Evolutionary conservation across 305 asterid genomes (phyloP).

Genomic region (Striga hermonthica): DNA sequence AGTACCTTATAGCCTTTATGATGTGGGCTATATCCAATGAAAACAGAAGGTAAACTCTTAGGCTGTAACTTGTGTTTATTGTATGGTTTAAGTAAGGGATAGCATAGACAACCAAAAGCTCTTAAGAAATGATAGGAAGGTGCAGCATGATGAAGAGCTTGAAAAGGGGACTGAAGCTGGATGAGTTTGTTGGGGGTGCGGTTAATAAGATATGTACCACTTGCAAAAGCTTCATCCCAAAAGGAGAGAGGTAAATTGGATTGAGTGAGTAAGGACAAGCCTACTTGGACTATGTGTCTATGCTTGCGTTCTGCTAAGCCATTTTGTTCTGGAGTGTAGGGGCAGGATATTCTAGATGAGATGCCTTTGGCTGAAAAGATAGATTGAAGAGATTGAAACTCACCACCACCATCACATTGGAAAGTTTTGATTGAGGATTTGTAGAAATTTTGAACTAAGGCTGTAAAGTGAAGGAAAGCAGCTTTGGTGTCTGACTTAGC

Average conservation of each 20-base stretch:
- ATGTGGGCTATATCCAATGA: background rate
- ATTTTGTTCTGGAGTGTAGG: conserved; percentile 3
- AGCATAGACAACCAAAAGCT: background rate
- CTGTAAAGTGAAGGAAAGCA: background rate
- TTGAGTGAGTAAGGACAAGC: background rate
- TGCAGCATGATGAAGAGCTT: too few relatives aligned
- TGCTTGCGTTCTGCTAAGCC: background rate
- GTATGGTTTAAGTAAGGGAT: background rate
- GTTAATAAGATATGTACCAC: background rate
- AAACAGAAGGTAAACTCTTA: background rate
- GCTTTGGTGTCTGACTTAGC: background rate
- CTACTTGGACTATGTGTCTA: background rate
- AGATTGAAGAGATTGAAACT: background rate
- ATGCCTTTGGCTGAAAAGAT: too few relatives aligned
- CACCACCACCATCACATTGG: background rate
- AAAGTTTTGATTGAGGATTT: background rate
- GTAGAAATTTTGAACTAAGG: background rate
- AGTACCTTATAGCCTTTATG: background rate
- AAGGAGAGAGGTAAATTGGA: background rate
- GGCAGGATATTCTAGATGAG: too few relatives aligned
- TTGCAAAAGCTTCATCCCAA: background rate
- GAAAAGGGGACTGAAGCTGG: background rate
- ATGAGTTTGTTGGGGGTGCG: background rate
- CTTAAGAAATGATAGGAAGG: too few relatives aligned
- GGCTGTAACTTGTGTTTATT: background rate